Conservation (phyloP, 202 grass and related monocot genomes). For the Brachypodium distachyon region DNA sequence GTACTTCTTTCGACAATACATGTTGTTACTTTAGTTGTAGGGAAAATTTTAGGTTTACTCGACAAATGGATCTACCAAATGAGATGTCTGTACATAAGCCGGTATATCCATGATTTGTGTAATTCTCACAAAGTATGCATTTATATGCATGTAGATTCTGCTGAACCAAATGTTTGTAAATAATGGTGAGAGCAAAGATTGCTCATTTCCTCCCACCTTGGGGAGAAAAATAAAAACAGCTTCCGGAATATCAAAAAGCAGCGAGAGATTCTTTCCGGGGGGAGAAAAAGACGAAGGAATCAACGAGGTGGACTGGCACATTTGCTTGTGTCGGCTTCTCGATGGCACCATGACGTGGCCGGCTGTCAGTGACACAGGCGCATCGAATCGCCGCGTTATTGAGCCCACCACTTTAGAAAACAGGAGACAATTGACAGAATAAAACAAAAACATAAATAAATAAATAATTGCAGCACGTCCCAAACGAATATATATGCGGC, state of each 20-base stretch:
- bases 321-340: slow-evolving; percentile 5
- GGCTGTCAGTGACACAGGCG: slow-evolving; percentile 10
- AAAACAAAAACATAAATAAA: not conserved
- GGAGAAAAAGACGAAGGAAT: not conserved
- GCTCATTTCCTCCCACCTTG: no score
- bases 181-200: no score
- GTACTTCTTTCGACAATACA: not conserved
- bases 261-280: not conserved
- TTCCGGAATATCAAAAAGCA: no score
- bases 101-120: no score
- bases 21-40: not conserved
- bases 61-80: no score
- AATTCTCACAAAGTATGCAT: no score
- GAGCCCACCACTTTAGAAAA: not conserved
- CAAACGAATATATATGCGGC: not conserved
- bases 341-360: not conserved
- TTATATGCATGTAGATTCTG: no score
- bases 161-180: no score
- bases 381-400: slow-evolving; percentile 26
- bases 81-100: no score
- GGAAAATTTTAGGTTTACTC: not conserved
- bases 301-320: not conserved
- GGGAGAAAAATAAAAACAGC: no score
- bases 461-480: no score
- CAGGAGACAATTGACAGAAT: not conserved